Base-by-base conservation (phyloP, 2,329 filamentous ascomycete species). In the Cytospora chrysosperma region DNA sequence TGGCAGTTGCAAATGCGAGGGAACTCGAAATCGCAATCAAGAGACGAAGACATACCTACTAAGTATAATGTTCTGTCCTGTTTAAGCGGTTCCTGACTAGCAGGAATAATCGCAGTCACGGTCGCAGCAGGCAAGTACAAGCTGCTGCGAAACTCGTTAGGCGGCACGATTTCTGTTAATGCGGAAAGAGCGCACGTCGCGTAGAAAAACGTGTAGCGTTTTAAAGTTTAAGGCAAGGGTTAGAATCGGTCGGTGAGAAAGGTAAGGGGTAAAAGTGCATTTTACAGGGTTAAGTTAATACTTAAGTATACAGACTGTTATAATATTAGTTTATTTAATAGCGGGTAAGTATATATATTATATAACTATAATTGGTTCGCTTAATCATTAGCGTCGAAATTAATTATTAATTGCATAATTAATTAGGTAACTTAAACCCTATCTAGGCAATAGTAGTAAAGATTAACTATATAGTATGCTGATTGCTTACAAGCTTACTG, bases 211-310 rank as follows among this genome's bases (percentile, higher is more conserved):
- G 51, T n/a, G 28, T 30, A n/a, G n/a, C n/a, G n/a, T 37, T 37
- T 37, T 51, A n/a, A 37, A 28, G 21, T 52, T 43, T 27, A 34
- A 13, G 26, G 8, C 6, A 37, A 55, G 59, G 59, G 37, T 61
- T 55, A 61, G 49, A 34, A 54, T 32, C 13, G 4, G 37, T n/a
- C 12, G 24, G 40, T 61, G 15, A 21, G 37, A 27, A 21, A 15
- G 7, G 49, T 34, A 61, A 53, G 40, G 59, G 59, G 51, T 52
- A 34, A 61, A 50, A 32, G 17, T 49, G 51, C 17, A n/a, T 15
- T 55, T 55, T 49, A 37, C 50, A 55, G 6, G 6, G 26, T 10
- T 9, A 4, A 34, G 7, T 15, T 8, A 43, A 6, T 47, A 24
- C n/a, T 24, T 47, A 47, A 21, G 1, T 47, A 47, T 47, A 47